These are phyloP conservation scores for Picocystis sp. DNA, from an alignment of 163 green algal species.

Conservation along the genomic window DNA sequence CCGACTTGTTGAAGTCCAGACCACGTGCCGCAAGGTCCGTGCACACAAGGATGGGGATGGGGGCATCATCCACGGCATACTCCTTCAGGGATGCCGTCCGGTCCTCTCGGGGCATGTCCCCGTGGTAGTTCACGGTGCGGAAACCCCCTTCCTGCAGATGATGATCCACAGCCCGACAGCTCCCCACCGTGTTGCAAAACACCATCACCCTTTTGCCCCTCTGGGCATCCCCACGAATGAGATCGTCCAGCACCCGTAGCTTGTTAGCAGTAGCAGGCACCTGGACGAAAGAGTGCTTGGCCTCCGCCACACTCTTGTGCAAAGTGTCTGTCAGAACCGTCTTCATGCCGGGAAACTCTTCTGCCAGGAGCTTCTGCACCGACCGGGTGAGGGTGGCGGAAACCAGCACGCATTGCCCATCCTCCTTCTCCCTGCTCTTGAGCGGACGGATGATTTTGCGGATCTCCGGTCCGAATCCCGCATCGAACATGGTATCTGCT, in stretches of 20 bases:
- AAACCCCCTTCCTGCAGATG: constrained; percentile 46
- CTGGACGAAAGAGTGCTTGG: constrained; percentile 60
- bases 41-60: constrained; percentile 61
- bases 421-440: constrained; percentile 17
- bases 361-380: constrained; percentile 22
- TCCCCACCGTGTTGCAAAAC: constrained; percentile 91
- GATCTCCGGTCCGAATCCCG: constrained; percentile 73
- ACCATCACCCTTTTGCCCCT: constrained; percentile 50
- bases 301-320: constrained; percentile 50
- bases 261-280: constrained; percentile 47
- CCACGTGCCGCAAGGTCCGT: constrained; percentile 82
- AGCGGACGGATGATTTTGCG: constrained; percentile 18
- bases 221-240: constrained; percentile 17
- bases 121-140: constrained; percentile 53
- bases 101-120: constrained; percentile 60
- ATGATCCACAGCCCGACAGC: constrained; percentile 67
- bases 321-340: constrained; percentile 48
- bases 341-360: constrained; percentile 45
- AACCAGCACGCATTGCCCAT: constrained; percentile 18
- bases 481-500: constrained; percentile 91
- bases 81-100: constrained; percentile 47
- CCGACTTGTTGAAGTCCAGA: constrained; percentile 35
- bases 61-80: constrained; percentile 21
- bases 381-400: constrained; percentile 22
- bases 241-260: constrained; percentile 17